Percentiles rank a stretch among this genome's conserved stretches.
Conservation (phyloP, 2,329 filamentous ascomycete genomes). For the Xylariaceae sp. region DNA sequence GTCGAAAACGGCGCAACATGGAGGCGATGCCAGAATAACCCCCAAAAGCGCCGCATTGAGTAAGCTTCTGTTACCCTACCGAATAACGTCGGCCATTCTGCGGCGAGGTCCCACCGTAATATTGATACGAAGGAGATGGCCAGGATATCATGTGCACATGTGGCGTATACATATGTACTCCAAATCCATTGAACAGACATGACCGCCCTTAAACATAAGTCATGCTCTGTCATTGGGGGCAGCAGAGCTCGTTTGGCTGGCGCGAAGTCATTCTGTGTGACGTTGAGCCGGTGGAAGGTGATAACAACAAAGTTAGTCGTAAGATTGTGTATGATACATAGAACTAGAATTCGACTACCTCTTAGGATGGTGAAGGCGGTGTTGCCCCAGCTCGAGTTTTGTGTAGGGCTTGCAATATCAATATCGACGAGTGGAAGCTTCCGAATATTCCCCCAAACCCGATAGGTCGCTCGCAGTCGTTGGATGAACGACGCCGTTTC, state of each 20-base stretch:
- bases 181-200: constrained; percentile 19
- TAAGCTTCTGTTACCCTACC: constrained; percentile 19
- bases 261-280: constrained; percentile 1
- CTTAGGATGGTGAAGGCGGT: not conserved
- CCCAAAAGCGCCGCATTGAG: constrained; percentile 29
- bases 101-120: constrained; percentile 20
- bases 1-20: constrained; percentile 4
- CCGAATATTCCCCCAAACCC: constrained; percentile 3
- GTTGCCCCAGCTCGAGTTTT: not conserved
- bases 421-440: not conserved
- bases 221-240: not conserved
- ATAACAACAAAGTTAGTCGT: not conserved
- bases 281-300: not conserved
- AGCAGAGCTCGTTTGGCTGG: constrained; percentile 3
- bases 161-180: constrained; percentile 15
- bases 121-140: constrained; percentile 24
- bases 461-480: not conserved
- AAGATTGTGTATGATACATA: not conserved
- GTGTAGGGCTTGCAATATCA: not conserved
- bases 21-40: constrained; percentile 28
- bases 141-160: constrained; percentile 11
- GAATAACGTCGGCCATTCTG: constrained; percentile 29
- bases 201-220: not conserved
- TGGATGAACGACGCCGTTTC: not conserved
- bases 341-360: not conserved